Percentiles rank a stretch among this genome's conserved stretches.
phyloP scores from a whole-genome alignment of 352 stramenopile species.

The Aphanomyces invadans region DNA sequence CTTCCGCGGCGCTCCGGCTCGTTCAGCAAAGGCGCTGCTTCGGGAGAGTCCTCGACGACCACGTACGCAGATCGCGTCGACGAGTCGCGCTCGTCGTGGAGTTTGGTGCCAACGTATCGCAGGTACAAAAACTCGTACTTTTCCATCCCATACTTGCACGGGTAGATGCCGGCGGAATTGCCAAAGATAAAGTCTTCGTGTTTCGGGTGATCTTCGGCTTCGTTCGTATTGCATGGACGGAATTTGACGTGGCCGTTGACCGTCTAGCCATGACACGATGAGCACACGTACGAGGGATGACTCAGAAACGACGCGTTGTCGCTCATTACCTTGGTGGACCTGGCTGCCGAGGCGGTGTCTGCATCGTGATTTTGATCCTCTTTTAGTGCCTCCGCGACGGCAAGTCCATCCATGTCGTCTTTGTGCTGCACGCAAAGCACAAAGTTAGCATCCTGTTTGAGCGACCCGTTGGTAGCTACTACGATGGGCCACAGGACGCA shows the following conservation, averaged over 20 bases:
- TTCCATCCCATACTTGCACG: slow-evolving; percentile 54
- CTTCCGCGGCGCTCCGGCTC: neutral
- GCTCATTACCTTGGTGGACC: neutral
- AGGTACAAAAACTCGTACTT: slow-evolving; percentile 56
- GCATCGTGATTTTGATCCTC: neutral
- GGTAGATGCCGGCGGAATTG: slow-evolving; percentile 50
- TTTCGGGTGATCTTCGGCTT: slow-evolving; percentile 23
- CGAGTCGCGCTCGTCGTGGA: neutral
- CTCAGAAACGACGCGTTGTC: neutral
- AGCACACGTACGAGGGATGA: neutral
- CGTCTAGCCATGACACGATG: slow-evolving; percentile 26
- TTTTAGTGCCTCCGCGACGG: neutral
- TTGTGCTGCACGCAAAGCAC: neutral
- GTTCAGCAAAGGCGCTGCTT: neutral
- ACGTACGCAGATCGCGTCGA: neutral
- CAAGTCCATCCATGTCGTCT: neutral
- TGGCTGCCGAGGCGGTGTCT: neutral
- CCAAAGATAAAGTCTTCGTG: slow-evolving; percentile 43
- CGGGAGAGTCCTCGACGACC: neutral
- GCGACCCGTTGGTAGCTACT: neutral
- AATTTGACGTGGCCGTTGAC: slow-evolving; percentile 45
- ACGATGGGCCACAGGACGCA: neutral
- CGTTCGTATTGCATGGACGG: slow-evolving; percentile 38
- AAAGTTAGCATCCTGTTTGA: no score
- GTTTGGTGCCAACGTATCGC: slow-evolving; percentile 27